Evolutionary conservation across 2,329 filamentous ascomycete species (phyloP).

Genomic region (Sarocladium strictum): DNA sequence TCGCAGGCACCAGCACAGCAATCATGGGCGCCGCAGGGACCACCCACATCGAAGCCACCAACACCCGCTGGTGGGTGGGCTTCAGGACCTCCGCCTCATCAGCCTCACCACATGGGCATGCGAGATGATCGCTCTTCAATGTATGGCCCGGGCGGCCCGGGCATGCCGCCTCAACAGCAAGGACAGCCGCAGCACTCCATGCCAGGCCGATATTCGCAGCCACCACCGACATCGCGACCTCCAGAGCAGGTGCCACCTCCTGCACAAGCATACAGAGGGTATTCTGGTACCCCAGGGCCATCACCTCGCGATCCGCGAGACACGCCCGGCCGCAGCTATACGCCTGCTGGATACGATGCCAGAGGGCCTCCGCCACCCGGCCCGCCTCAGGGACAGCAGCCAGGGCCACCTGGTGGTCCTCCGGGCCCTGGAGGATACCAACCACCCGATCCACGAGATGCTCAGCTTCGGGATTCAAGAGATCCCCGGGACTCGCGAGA

Average conservation of each 20-base stretch:
- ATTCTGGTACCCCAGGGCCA: constrained; percentile 36
- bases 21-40: constrained; percentile 26
- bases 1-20: constrained; percentile 27
- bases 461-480: constrained; percentile 19
- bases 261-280: constrained; percentile 35
- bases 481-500: constrained; percentile 23
- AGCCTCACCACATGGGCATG: constrained; percentile 26
- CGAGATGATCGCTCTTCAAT: constrained; percentile 32
- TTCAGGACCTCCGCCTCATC: constrained; percentile 19
- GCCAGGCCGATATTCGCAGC: constrained; percentile 27
- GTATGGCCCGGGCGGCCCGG: constrained; percentile 22
- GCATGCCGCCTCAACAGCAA: constrained; percentile 23
- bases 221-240: constrained; percentile 31
- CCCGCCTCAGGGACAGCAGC: constrained; percentile 11
- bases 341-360: constrained; percentile 36
- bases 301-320: constrained; percentile 36
- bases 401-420: neutral
- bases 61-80: constrained; percentile 28
- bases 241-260: constrained; percentile 34
- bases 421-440: constrained; percentile 12
- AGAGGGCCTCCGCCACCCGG: constrained; percentile 32
- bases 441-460: constrained; percentile 18
- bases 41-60: constrained; percentile 24
- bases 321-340: constrained; percentile 38
- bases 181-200: constrained; percentile 26